Evolutionary conservation across 768 basidiomycete genomes (phyloP), one percentile per base, ranked within the genome.

Genomic region (Termitomyces sp.): DNA sequence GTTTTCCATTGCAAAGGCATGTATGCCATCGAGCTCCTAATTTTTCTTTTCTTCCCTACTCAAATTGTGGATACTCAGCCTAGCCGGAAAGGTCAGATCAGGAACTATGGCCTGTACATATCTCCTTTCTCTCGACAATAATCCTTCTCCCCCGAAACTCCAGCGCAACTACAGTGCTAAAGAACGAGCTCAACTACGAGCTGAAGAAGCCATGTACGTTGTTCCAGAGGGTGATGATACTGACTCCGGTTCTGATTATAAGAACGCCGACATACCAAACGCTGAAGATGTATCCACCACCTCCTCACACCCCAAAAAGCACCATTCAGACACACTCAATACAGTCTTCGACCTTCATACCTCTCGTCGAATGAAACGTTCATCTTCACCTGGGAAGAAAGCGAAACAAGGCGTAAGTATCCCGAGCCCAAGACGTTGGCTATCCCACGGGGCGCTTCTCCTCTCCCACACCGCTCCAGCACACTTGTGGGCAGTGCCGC

Each of bases 1-100:
- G 93, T 94, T 5, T 78, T 95, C 0, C 94, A 95, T 66, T 95
- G 93, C 71, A 95, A 95, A 84, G 93, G 91, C 84, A 69, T 42
- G 57, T 52, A 31, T 48, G 25, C 32, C 10, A 52, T 45, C 20
- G 15, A 42, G 7, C 8, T 37, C 7, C n/a, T 20, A 3, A 5
- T 11, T 49, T 34, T 1, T 1, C 20, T 1, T 1, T 20, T 2
- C 14, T 3, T 12, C 5, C 12, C 31, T 40, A 25, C 34, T 56
- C 53, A 47, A n/a, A 43, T 36, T 5, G 12, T 40, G 38, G 11
- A 32, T 54, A 52, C 43, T 38, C 57, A 90, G 89, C 89, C 56
- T 57, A 90, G 89, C 89, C 56, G 89, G 90, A 0, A 89, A 95
- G 71, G 92, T 92, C 14, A 81, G 93, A 57, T 94, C 92, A 0